Base-by-base conservation (phyloP, 768 basidiomycete genomes). In the Mrakia hoshinonis region DNA sequence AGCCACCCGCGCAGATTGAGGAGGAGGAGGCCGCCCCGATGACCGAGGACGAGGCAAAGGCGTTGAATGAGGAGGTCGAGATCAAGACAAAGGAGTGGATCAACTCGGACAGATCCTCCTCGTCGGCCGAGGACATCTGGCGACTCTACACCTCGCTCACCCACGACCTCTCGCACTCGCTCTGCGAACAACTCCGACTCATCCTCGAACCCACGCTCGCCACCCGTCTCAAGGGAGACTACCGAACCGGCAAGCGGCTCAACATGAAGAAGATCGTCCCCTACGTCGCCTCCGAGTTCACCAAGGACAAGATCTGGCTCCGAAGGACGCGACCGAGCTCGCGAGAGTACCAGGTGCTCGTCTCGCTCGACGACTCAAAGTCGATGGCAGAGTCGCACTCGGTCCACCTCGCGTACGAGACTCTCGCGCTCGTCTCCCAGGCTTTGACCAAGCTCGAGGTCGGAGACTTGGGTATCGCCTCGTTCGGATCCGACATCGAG, bases 221-320 rank as follows among this genome's bases (percentile, higher is more conserved):
- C 6, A 96, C 95, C 7, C 86, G 96, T 26, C 83, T 99, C 54
- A 89, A 90, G 80, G 96, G 96, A 48, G 96, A 98, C 82, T 99
- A 96, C 80, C 89, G 94, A 38, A 94, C 91, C 0, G 96, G 96
- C 66, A 99, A 99, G 81, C 85, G 95, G 24, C 85, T 99, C 38
- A 98, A 98, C 80, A 97, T 98, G 95, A 92, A 94, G 79, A 94
- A 94, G 81, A 92, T 98, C 79, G 94, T 99, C 73, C 87, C 90
- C 3, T 98, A 95, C 83, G 94, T 99, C 73, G 95, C 96, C 46
- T 91, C 89, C 81, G 96, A 99, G 81, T 99, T 91, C 82, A 98
- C 94, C 65, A 98, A 98, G 79, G 95, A 99, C 84, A 94, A 94
- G 81, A 98, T 98, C 74, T 99, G 96, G 96, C 83, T 98, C 46